Evolutionary conservation across 2,329 filamentous ascomycete genomes (phyloP).

Genomic region (Nemania diffusa): DNA sequence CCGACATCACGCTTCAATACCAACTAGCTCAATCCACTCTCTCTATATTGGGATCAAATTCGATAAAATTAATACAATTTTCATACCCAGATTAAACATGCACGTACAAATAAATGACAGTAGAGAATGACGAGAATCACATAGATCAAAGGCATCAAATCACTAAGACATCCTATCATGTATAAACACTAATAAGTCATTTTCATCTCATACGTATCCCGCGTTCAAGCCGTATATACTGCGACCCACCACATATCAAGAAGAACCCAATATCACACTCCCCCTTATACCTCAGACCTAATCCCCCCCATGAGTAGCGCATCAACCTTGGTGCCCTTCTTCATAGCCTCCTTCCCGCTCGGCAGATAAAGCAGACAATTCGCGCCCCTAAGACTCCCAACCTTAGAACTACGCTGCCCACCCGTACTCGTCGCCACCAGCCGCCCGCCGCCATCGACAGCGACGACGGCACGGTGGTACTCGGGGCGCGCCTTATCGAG

Average conservation of each 20-base stretch:
- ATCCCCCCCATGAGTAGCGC: conserved; percentile 78
- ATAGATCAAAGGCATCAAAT: too few relatives aligned
- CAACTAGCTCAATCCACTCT: too few relatives aligned
- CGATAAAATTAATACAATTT: too few relatives aligned
- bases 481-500: conserved; percentile 83
- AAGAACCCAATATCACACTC: neutral
- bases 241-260: neutral
- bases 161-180: too few relatives aligned
- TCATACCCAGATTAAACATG: too few relatives aligned
- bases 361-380: conserved; percentile 87
- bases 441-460: conserved; percentile 71
- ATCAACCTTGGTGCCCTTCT: conserved; percentile 76
- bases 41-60: too few relatives aligned
- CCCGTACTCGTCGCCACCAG: conserved; percentile 85
- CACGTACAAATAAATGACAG: too few relatives aligned
- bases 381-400: conserved; percentile 87
- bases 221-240: neutral
- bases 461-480: conserved; percentile 87
- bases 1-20: too few relatives aligned
- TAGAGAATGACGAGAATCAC: too few relatives aligned
- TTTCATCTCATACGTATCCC: neutral
- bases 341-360: conserved; percentile 69
- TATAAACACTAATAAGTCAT: too few relatives aligned
- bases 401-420: conserved; percentile 86
- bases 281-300: conserved; percentile 32